phyloP scores from a whole-genome alignment of 2,329 filamentous ascomycete species.

The Fusarium nematophilum region DNA sequence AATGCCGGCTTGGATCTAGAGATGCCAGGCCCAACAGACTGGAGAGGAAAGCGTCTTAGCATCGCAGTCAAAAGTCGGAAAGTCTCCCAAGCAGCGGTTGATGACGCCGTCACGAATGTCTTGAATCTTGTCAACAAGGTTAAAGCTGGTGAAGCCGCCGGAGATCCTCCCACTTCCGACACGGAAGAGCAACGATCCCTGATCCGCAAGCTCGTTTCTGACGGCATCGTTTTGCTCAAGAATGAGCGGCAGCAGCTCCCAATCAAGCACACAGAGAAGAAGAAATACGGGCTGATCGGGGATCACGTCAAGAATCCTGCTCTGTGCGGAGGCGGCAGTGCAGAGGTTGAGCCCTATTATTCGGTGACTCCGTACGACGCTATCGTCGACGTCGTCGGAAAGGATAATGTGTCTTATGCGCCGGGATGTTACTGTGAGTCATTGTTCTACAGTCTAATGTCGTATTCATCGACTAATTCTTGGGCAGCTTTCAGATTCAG shows the following conservation, averaged over 20 bases:
- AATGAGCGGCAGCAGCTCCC: constrained; percentile 11
- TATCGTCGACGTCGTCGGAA: constrained; percentile 39
- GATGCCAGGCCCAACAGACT: constrained; percentile 49
- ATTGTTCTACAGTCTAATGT: accelerated
- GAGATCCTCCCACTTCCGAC: constrained; percentile 9
- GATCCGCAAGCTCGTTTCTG: constrained; percentile 24
- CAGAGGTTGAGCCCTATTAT: constrained; percentile 50
- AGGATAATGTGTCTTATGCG: constrained; percentile 30
- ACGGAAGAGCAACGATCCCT: constrained; percentile 25
- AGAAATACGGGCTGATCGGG: constrained; percentile 52
- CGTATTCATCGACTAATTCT: accelerated
- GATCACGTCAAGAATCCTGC: constrained; percentile 54
- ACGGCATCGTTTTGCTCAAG: constrained; percentile 27
- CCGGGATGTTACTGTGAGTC: constrained; percentile 36
- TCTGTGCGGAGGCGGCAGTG: constrained; percentile 50
- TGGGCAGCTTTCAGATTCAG: constrained; percentile 30
- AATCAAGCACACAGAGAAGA: constrained; percentile 24
- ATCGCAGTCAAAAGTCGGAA: constrained; percentile 43
- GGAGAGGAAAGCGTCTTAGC: constrained; percentile 38
- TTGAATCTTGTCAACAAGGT: constrained; percentile 30
- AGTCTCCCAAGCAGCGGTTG: constrained; percentile 32
- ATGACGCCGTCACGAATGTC: constrained; percentile 42
- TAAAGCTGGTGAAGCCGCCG: background rate
- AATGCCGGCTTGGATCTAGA: constrained; percentile 46
- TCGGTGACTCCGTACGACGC: constrained; percentile 48